phyloP scores from a whole-genome alignment of 768 basidiomycete genomes.

The Omphalotus guepiniiformis region DNA sequence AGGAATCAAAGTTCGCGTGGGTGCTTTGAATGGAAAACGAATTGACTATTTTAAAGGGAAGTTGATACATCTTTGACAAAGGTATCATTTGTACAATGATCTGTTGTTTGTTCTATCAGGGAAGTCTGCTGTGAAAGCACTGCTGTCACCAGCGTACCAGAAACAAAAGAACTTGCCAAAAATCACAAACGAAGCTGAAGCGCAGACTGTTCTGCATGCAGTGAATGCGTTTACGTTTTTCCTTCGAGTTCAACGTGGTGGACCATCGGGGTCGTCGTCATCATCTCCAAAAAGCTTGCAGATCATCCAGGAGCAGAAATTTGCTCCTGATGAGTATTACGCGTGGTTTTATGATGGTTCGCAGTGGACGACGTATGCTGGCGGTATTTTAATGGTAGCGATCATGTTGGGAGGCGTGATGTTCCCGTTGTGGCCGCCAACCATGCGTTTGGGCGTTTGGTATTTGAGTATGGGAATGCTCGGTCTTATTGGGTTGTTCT shows the following conservation, averaged over 20 bases:
- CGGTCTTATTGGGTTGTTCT: conserved; percentile 85
- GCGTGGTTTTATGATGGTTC: conserved; percentile 97
- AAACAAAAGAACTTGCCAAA: conserved; percentile 80
- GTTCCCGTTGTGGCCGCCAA: conserved; percentile 98
- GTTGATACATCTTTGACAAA: conserved; percentile 14
- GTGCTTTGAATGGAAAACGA: conserved; percentile 90
- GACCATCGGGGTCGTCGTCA: conserved; percentile 54
- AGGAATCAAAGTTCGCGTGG: conserved; percentile 85
- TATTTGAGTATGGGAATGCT: conserved; percentile 89
- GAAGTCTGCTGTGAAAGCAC: conserved; percentile 87
- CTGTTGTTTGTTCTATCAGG: conserved; percentile 43
- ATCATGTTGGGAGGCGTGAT: conserved; percentile 96
- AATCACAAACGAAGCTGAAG: conserved; percentile 73
- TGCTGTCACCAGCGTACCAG: conserved; percentile 87
- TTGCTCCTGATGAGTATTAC: conserved; percentile 79
- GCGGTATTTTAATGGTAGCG: conserved; percentile 86
- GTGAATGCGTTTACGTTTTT: conserved; percentile 87
- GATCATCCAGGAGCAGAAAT: conserved; percentile 77
- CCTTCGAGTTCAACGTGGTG: conserved; percentile 85
- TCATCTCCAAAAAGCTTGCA: conserved; percentile 77
- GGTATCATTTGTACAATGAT: neutral
- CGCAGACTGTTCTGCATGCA: conserved; percentile 57
- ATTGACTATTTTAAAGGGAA: conserved; percentile 98
- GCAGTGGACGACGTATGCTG: conserved; percentile 89
- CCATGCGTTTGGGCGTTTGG: conserved; percentile 91